Evolutionary conservation across 495 filamentous ascomycete species (phyloP).

Genomic region (Jackrogersella minutella): DNA sequence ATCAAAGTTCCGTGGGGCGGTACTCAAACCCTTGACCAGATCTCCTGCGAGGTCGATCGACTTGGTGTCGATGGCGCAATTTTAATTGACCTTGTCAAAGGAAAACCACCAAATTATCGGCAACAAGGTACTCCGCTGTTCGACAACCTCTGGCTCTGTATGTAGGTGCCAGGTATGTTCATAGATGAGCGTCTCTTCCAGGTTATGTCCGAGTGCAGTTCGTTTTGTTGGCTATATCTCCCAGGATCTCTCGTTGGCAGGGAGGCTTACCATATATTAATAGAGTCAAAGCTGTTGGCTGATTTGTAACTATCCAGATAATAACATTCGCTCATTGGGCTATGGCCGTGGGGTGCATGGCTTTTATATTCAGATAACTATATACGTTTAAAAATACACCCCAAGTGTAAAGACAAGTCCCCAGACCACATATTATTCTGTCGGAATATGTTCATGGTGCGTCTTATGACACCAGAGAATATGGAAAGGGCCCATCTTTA

Average conservation of each 20-base stretch:
- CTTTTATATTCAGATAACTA: constrained; percentile 37
- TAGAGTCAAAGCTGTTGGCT: constrained; percentile 15
- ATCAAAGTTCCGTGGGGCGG: constrained; percentile 8
- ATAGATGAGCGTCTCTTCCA: not conserved
- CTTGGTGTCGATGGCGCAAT: constrained; percentile 10
- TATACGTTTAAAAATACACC: constrained; percentile 40
- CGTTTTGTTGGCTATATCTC: not conserved
- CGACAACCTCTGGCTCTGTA: not conserved
- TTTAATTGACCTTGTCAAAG: constrained; percentile 6
- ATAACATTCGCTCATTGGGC: constrained; percentile 32
- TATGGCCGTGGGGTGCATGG: constrained; percentile 34
- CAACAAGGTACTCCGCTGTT: not conserved
- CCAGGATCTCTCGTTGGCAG: not conserved
- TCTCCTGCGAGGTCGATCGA: constrained; percentile 30
- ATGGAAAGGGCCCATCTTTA: constrained; percentile 33
- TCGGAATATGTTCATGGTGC: constrained; percentile 30
- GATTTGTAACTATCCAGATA: constrained; percentile 23
- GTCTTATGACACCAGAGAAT: constrained; percentile 45
- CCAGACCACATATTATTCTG: constrained; percentile 17
- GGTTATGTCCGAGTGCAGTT: constrained; percentile 1
- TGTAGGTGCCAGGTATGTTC: not conserved
- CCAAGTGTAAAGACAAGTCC: constrained; percentile 18
- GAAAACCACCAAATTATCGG: not conserved
- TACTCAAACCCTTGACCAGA: constrained; percentile 33
- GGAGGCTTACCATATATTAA: constrained; percentile 2